Percentiles rank a stretch among this genome's conserved stretches.
Evolutionary conservation across 345 rosid genomes (phyloP).

Genomic region (Passiflora organensis): DNA sequence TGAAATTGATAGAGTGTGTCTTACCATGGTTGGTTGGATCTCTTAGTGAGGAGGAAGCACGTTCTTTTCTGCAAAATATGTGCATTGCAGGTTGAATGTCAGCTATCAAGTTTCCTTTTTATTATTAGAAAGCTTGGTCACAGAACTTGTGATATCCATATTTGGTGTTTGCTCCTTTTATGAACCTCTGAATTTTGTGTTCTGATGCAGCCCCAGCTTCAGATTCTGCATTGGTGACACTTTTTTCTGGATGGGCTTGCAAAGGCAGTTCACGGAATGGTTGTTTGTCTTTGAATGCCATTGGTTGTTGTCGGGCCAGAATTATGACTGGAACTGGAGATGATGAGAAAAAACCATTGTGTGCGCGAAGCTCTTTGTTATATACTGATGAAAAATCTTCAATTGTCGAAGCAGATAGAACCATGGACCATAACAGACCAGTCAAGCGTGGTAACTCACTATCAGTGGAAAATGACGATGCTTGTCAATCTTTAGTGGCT

Average conservation of each 20-base stretch:
- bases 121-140: not conserved
- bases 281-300: slow-evolving; percentile 39
- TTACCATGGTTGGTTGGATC: slow-evolving; percentile 56
- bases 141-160: not conserved
- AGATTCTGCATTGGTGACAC: slow-evolving; percentile 51
- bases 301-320: slow-evolving; percentile 40
- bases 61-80: slow-evolving; percentile 49
- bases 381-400: slow-evolving; percentile 19
- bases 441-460: slow-evolving; percentile 26
- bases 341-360: slow-evolving; percentile 17
- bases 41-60: slow-evolving; percentile 45
- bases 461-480: slow-evolving; percentile 18
- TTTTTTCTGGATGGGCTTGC: slow-evolving; percentile 60
- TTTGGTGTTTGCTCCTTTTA: slow-evolving; percentile 6
- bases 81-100: slow-evolving; percentile 42
- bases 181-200: slow-evolving; percentile 7
- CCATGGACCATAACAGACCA: slow-evolving; percentile 29
- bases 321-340: slow-evolving; percentile 16
- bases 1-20: slow-evolving; percentile 52
- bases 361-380: slow-evolving; percentile 18
- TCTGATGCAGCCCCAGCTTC: slow-evolving; percentile 48
- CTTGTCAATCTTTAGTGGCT: slow-evolving; percentile 13
- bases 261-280: slow-evolving; percentile 39
- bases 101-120: slow-evolving; percentile 3
- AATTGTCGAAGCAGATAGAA: slow-evolving; percentile 19